A percentile compares a stretch with the other conserved stretches of the same genome.
These are phyloP conservation scores for Athelia sp. DNA, from an alignment of 1,284 basidiomycete genomes.

Conservation along the genomic window DNA sequence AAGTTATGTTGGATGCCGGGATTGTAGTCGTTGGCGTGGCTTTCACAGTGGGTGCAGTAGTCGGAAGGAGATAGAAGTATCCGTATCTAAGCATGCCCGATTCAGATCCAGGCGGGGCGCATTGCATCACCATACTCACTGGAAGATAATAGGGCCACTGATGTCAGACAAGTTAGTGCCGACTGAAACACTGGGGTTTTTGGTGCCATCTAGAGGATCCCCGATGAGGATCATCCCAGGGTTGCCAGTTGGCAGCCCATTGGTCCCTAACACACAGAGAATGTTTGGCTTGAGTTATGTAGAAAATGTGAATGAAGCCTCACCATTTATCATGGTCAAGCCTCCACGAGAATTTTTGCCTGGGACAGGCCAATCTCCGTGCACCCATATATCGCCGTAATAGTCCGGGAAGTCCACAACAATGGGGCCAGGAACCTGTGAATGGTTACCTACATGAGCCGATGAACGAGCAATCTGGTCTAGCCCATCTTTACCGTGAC, in stretches of 20 bases:
- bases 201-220: conserved; percentile 49
- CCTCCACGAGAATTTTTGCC: conserved; percentile 57
- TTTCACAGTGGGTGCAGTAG: conserved; percentile 46
- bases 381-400: conserved; percentile 57
- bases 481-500: no score
- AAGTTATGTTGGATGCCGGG: conserved; percentile 34
- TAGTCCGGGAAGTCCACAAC: conserved; percentile 47
- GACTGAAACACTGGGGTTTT: conserved; percentile 43
- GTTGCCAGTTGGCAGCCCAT: conserved; percentile 49
- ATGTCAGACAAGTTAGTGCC: conserved; percentile 47
- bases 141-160: conserved; percentile 51
- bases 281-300: no score
- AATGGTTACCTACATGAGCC: no score
- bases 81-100: conserved; percentile 33
- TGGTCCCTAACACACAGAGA: conserved; percentile 34
- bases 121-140: conserved; percentile 26
- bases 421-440: conserved; percentile 36
- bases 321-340: conserved; percentile 46
- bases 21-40: conserved; percentile 30
- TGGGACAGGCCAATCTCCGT: conserved; percentile 52
- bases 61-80: conserved; percentile 51
- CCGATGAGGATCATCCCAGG: conserved; percentile 56
- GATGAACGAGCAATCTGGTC: no score
- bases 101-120: neutral
- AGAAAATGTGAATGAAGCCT: conserved; percentile 6